Percentiles rank a stretch among this genome's conserved stretches.
Conservation (phyloP, 805 yeast genomes). For the Blastobotrys muscicola region DNA sequence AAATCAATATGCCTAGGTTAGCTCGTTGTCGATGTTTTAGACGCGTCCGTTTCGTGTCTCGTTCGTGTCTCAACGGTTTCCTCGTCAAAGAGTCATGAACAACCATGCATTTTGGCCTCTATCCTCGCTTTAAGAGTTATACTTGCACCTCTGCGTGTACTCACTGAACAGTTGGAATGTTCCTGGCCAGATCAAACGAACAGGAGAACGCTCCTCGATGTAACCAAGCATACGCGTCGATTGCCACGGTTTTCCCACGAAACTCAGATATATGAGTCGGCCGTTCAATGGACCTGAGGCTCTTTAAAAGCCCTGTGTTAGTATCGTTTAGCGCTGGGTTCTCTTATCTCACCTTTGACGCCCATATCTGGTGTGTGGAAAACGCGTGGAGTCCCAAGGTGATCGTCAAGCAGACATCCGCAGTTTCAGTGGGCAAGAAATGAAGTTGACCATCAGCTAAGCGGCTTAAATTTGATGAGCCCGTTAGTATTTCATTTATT, state of each 20-base stretch:
- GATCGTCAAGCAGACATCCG: slow-evolving; percentile 10
- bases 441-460: too few relatives aligned
- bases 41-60: not conserved
- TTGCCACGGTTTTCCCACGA: slow-evolving; percentile 69
- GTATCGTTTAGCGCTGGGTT: not conserved
- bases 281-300: slow-evolving; percentile 63
- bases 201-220: slow-evolving; percentile 80
- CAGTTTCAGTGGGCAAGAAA: too few relatives aligned
- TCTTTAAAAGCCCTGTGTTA: slow-evolving; percentile 62
- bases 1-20: slow-evolving; percentile 44
- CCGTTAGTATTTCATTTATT: not conserved
- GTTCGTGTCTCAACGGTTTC: too few relatives aligned
- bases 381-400: not conserved
- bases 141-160: slow-evolving; percentile 19
- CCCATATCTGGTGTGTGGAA: slow-evolving; percentile 10
- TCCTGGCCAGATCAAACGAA: slow-evolving; percentile 70
- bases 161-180: slow-evolving; percentile 44
- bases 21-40: not conserved
- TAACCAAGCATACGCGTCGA: slow-evolving; percentile 97
- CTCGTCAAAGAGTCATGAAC: too few relatives aligned
- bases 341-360: slow-evolving; percentile 12
- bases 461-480: too few relatives aligned
- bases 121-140: not conserved
- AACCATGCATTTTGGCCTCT: too few relatives aligned
- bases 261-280: slow-evolving; percentile 48